phyloP scores from a whole-genome alignment of 2,329 filamentous ascomycete species.

The Neoarthrinium moseri region DNA sequence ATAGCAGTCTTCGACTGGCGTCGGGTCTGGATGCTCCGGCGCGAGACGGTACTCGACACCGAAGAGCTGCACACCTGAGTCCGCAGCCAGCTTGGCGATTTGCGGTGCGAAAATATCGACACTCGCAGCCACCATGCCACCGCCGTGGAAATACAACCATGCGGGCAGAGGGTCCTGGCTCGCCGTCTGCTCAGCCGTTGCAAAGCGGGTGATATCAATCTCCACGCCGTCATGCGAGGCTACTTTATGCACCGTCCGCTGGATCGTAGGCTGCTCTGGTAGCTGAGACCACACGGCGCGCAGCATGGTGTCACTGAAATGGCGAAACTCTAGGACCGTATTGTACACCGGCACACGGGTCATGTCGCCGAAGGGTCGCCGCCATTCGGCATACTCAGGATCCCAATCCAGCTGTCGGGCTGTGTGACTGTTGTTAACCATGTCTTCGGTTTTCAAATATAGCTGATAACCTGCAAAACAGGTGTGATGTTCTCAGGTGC shows the following conservation, averaged over 20 bases:
- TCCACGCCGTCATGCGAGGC: conserved; percentile 15
- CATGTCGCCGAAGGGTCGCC: conserved; percentile 12
- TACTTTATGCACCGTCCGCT: conserved; percentile 11
- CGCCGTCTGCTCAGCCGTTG: conserved; percentile 13
- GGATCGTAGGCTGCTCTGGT: conserved; percentile 14
- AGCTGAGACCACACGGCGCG: conserved; percentile 11
- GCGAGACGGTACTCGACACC: conserved; percentile 40
- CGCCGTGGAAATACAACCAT: conserved; percentile 38
- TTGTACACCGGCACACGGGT: conserved; percentile 13
- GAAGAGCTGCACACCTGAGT: conserved; percentile 33
- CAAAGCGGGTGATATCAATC: conserved; percentile 17
- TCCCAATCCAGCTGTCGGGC: conserved; percentile 13
- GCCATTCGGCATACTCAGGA: conserved; percentile 16
- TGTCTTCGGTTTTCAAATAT: too few species aligned
- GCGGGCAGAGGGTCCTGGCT: conserved; percentile 19
- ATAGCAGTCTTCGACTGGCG: conserved; percentile 35
- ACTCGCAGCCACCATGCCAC: conserved; percentile 34
- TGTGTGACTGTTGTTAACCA: neutral
- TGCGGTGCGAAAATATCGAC: conserved; percentile 23
- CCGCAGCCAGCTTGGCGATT: conserved; percentile 22
- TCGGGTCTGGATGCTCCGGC: conserved; percentile 37
- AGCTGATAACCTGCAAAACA: too few species aligned
- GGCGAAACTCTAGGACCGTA: conserved; percentile 14
- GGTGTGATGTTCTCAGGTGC: too few species aligned
- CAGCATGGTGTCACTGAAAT: conserved; percentile 14